Evolutionary conservation across 2,329 filamentous ascomycete species (phyloP).

Genomic region (Lachnellula hyalina): DNA sequence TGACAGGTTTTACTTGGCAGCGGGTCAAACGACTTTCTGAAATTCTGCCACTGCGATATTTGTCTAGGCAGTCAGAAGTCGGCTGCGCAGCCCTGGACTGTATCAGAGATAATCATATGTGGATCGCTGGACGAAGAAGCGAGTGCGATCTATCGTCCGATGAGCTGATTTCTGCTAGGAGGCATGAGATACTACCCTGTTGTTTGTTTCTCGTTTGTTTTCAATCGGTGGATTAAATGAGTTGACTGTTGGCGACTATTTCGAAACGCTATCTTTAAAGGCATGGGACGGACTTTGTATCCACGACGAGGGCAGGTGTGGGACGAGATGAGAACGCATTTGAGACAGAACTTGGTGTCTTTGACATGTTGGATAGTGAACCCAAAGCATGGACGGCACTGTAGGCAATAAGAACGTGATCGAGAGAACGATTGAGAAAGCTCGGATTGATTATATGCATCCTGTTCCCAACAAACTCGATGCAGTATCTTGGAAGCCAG

Average conservation of each 20-base stretch:
- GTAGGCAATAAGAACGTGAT: no score
- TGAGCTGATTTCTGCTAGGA: not conserved
- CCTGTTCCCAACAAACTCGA: no score
- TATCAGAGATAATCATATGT: not conserved
- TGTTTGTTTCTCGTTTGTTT: constrained; percentile 12
- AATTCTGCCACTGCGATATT: not conserved
- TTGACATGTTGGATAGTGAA: no score
- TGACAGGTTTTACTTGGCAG: not conserved
- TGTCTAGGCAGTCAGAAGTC: not conserved
- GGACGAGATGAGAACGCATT: not conserved
- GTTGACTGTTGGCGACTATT: not conserved
- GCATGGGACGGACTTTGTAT: not conserved
- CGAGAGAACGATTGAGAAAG: no score
- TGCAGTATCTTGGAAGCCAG: no score
- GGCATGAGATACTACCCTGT: not conserved
- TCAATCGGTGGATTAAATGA: constrained; percentile 5
- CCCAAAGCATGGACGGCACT: no score
- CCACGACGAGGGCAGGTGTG: not conserved
- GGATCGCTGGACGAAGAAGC: not conserved
- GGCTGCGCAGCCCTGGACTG: not conserved
- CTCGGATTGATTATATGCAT: no score
- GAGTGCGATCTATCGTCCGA: constrained; percentile 1
- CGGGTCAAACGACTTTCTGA: not conserved
- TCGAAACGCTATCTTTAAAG: not conserved
- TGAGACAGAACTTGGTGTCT: no score